phyloP scores from a whole-genome alignment of 192 early-diverging fungal species.

The Coemansia sp. region DNA sequence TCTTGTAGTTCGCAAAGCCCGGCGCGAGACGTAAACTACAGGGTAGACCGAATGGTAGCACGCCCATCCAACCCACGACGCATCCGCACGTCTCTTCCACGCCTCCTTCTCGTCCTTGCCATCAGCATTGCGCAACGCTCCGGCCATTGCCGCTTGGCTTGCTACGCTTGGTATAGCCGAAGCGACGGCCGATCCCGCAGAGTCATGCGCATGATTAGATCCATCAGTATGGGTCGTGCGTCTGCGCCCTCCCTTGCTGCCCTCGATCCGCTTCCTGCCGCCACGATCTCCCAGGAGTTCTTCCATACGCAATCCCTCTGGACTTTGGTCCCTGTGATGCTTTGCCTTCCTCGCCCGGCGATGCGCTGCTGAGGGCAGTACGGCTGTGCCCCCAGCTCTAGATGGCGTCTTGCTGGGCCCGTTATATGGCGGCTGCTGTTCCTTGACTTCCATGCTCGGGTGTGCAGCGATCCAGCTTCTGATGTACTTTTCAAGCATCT shows the following conservation, averaged over 20 bases:
- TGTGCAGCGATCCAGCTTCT: slow-evolving; percentile 48
- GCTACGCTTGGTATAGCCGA: not conserved
- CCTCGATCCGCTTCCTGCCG: not conserved
- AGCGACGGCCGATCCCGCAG: not conserved
- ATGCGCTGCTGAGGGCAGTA: not conserved
- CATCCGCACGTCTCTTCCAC: slow-evolving; percentile 17
- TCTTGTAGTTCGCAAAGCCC: not conserved
- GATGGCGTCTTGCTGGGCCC: slow-evolving; percentile 5
- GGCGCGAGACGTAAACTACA: not conserved
- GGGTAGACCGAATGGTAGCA: slow-evolving; percentile 34
- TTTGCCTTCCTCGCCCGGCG: slow-evolving; percentile 14
- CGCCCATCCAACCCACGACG: slow-evolving; percentile 33
- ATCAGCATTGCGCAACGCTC: not conserved
- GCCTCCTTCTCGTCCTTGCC: slow-evolving; percentile 8
- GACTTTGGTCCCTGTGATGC: slow-evolving; percentile 30
- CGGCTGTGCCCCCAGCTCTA: not conserved
- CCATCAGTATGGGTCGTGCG: not conserved
- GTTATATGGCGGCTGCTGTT: not conserved
- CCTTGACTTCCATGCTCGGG: slow-evolving; percentile 46
- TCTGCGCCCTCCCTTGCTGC: not conserved
- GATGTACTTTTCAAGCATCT: slow-evolving; percentile 47
- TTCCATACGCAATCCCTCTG: slow-evolving; percentile 51
- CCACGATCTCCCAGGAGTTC: slow-evolving; percentile 33
- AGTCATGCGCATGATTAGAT: not conserved
- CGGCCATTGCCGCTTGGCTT: not conserved